Evolutionary conservation across 768 basidiomycete species (phyloP).

Genomic region (Flagelloscypha sp.): DNA sequence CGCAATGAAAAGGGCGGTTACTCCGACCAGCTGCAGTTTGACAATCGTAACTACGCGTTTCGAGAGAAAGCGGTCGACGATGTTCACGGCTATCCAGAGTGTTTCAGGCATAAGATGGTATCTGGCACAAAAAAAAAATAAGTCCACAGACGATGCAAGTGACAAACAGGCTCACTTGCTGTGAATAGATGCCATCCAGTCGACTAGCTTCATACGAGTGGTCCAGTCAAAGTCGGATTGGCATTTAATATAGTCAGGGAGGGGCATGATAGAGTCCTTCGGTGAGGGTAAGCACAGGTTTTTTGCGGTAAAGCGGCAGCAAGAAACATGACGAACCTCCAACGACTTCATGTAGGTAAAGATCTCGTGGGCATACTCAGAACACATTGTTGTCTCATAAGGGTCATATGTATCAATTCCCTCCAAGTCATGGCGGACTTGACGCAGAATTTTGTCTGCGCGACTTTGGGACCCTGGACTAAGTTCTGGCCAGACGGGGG

Average conservation of each 20-base stretch:
- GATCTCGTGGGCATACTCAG: conserved; percentile 98
- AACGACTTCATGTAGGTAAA: conserved; percentile 93
- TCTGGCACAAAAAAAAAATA: too few relatives aligned
- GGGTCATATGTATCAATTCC: conserved; percentile 58
- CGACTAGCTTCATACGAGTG: conserved; percentile 94
- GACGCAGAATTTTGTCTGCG: conserved; percentile 21
- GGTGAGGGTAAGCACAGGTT: conserved; percentile 15
- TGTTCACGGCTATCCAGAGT: conserved; percentile 97
- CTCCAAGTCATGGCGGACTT: conserved; percentile 59
- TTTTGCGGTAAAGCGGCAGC: neutral
- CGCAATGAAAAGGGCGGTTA: conserved; percentile 98
- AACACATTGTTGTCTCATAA: conserved; percentile 90
- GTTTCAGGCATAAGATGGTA: conserved; percentile 99
- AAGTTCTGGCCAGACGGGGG: too few relatives aligned
- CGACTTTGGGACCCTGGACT: conserved; percentile 7
- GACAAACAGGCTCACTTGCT: too few relatives aligned
- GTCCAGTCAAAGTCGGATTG: conserved; percentile 90
- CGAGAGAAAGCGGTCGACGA: conserved; percentile 88
- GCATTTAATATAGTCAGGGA: conserved; percentile 85
- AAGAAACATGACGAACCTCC: conserved; percentile 50
- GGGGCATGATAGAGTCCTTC: conserved; percentile 84
- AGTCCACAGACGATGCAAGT: too few relatives aligned
- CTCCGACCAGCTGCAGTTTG: conserved; percentile 93
- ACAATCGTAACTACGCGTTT: conserved; percentile 80
- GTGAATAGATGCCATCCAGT: conserved; percentile 98